Evolutionary conservation across 169 alveolate genomes (phyloP).

Genomic region (Pseudocohnilembus persalinus): DNA sequence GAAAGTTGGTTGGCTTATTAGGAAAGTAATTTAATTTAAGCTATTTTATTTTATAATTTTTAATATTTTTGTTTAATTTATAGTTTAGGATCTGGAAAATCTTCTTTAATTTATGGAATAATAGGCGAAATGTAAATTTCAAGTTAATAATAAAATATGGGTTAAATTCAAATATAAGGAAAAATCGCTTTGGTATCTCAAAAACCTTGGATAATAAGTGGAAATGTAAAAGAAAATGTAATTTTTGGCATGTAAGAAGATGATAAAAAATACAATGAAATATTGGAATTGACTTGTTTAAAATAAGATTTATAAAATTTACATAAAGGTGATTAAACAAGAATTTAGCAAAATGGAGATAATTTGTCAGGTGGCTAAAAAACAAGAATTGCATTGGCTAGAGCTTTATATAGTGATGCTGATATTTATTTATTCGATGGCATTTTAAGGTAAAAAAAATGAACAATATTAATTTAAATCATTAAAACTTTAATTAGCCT

Average conservation of each 20-base stretch:
- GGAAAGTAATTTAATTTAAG: slow-evolving; percentile 27
- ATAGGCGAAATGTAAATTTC: slow-evolving; percentile 40
- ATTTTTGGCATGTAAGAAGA: slow-evolving; percentile 68
- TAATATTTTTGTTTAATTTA: background rate
- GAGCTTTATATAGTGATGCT: slow-evolving; percentile 72
- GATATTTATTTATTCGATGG: slow-evolving; percentile 70
- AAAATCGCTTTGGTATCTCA: too few species aligned
- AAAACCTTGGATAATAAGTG: slow-evolving; percentile 83
- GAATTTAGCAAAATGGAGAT: slow-evolving; percentile 79
- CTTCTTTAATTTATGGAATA: slow-evolving; percentile 26
- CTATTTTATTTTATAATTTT: too few species aligned
- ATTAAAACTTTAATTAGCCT: too few species aligned
- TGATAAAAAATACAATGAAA: slow-evolving; percentile 58
- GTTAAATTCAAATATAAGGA: slow-evolving; percentile 47
- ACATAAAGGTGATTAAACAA: slow-evolving; percentile 71
- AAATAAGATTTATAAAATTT: slow-evolving; percentile 58
- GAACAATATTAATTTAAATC: too few species aligned
- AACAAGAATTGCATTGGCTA: slow-evolving; percentile 75
- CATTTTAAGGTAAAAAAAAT: too few species aligned
- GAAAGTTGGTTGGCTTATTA: slow-evolving; percentile 31
- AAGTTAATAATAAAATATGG: background rate
- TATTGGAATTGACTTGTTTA: slow-evolving; percentile 55
- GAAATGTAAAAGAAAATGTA: slow-evolving; percentile 73
- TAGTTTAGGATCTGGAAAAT: slow-evolving; percentile 45
- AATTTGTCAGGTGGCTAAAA: slow-evolving; percentile 82